These are phyloP conservation scores for Pseudogymnoascus sp. DNA, from an alignment of 2,329 filamentous ascomycete genomes.

Conservation along the genomic window DNA sequence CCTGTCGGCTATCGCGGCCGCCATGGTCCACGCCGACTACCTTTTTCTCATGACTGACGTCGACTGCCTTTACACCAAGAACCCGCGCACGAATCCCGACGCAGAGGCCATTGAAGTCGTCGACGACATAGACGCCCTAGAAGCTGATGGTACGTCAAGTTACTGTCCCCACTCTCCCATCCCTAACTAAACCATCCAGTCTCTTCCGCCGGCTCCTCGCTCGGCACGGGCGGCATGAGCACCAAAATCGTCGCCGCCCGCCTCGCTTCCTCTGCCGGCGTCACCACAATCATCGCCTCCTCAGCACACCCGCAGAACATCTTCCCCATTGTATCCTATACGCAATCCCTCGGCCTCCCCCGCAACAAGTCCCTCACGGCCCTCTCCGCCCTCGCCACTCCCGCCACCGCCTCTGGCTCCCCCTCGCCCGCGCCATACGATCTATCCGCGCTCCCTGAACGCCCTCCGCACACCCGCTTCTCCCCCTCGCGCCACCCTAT, in stretches of 20 bases:
- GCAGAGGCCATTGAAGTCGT: slow-evolving; percentile 88
- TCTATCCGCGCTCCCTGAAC: slow-evolving; percentile 21
- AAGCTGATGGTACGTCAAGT: slow-evolving; percentile 60
- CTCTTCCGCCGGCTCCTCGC: slow-evolving; percentile 76
- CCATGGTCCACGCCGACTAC: slow-evolving; percentile 94
- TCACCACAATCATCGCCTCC: slow-evolving; percentile 90
- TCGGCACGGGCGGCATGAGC: slow-evolving; percentile 94
- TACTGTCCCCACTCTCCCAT: slow-evolving; percentile 14
- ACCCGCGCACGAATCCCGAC: slow-evolving; percentile 76
- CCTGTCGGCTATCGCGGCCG: slow-evolving; percentile 88
- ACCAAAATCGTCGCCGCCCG: slow-evolving; percentile 94
- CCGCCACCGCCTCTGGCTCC: neutral
- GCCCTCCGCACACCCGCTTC: slow-evolving; percentile 86
- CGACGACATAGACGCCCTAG: slow-evolving; percentile 73
- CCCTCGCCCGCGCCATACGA: slow-evolving; percentile 19
- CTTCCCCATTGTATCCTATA: slow-evolving; percentile 72
- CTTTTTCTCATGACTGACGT: slow-evolving; percentile 99
- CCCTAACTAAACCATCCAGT: slow-evolving; percentile 41
- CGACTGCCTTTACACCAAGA: slow-evolving; percentile 94
- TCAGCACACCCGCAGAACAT: slow-evolving; percentile 94
- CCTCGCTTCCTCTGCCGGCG: slow-evolving; percentile 85
- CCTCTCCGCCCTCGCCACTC: slow-evolving; percentile 19
- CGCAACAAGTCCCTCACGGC: slow-evolving; percentile 26
- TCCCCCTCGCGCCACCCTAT: slow-evolving; percentile 77
- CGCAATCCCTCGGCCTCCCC: slow-evolving; percentile 51